Evolutionary conservation across 345 rosid genomes (phyloP).

Genomic region (Eutrema yunnanense): DNA sequence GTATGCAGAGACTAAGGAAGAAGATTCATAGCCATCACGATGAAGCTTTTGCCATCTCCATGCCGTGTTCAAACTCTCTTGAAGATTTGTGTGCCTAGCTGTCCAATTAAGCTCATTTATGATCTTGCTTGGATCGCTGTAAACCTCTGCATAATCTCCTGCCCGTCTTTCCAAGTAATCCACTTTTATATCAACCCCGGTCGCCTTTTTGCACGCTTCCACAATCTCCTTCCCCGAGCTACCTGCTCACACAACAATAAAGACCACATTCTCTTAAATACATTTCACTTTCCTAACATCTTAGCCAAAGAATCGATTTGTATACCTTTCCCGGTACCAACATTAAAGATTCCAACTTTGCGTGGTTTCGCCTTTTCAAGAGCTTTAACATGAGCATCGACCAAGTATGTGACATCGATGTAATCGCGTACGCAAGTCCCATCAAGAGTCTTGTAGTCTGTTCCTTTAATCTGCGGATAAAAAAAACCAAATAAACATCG

Average conservation of each 20-base stretch:
- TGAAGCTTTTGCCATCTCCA: constrained; percentile 59
- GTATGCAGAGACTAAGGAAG: constrained; percentile 4
- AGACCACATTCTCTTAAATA: neutral
- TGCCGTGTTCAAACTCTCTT: constrained; percentile 40
- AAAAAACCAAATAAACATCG: neutral
- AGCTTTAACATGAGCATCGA: constrained; percentile 62
- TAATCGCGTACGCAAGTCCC: constrained; percentile 56
- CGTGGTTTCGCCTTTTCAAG: constrained; percentile 42
- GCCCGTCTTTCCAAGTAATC: constrained; percentile 44
- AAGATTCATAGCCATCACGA: constrained; percentile 35
- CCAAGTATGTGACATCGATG: constrained; percentile 55
- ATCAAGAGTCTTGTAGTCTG: constrained; percentile 51
- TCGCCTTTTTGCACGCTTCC: constrained; percentile 55
- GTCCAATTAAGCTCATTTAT: constrained; percentile 49
- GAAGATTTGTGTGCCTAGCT: constrained; percentile 38
- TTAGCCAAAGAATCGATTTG: neutral
- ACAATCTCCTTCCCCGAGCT: constrained; percentile 60
- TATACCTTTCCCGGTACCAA: constrained; percentile 58
- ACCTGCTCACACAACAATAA: constrained; percentile 33
- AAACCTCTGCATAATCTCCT: constrained; percentile 59
- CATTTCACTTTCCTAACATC: neutral
- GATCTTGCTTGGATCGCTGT: constrained; percentile 48
- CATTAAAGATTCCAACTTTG: constrained; percentile 53
- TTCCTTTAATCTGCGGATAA: constrained; percentile 47
- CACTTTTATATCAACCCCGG: constrained; percentile 41